Percentiles rank a stretch among this genome's conserved stretches.
phyloP scores from a whole-genome alignment of 139 green algal genomes.

The Chlamydomonas sp. region DNA sequence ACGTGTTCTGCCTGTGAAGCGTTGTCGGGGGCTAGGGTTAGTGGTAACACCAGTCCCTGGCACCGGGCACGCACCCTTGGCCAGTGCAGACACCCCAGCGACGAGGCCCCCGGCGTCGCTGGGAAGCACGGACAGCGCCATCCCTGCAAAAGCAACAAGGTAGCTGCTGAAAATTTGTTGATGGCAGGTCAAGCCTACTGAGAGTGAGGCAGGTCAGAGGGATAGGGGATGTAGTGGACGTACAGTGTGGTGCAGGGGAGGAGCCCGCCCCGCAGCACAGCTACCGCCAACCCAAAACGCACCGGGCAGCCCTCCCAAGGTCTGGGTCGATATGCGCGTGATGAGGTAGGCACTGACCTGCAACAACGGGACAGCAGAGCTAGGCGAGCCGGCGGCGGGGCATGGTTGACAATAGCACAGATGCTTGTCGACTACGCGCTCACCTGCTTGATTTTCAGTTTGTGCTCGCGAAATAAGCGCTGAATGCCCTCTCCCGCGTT shows the following conservation, averaged over 20 bases:
- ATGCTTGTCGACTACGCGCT: not conserved
- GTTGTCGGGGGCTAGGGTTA: too few relatives aligned
- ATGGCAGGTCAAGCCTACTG: too few relatives aligned
- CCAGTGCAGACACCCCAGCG: constrained; percentile 38
- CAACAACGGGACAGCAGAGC: too few relatives aligned
- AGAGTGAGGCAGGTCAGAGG: too few relatives aligned
- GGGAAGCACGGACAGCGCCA: constrained; percentile 74
- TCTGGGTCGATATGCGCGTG: constrained; percentile 79
- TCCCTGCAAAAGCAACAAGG: constrained; percentile 47
- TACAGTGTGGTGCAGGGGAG: too few relatives aligned
- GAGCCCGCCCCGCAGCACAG: too few relatives aligned
- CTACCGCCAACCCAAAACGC: not conserved
- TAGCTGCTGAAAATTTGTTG: too few relatives aligned
- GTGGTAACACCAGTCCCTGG: too few relatives aligned
- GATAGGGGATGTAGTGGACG: too few relatives aligned
- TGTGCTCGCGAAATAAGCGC: constrained; percentile 86
- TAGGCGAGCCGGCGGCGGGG: too few relatives aligned
- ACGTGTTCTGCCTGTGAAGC: too few relatives aligned
- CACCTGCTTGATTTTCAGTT: constrained; percentile 79
- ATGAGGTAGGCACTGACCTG: constrained; percentile 67
- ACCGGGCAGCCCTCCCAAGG: constrained; percentile 87
- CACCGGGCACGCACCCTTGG: constrained; percentile 43
- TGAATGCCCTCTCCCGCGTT: constrained; percentile 97
- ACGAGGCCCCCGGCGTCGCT: constrained; percentile 37
- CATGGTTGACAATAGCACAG: too few relatives aligned